Percentiles rank a stretch among this genome's conserved stretches.
phyloP scores from a whole-genome alignment of 106 monocot genomes.

The Apostasia ramifera region DNA sequence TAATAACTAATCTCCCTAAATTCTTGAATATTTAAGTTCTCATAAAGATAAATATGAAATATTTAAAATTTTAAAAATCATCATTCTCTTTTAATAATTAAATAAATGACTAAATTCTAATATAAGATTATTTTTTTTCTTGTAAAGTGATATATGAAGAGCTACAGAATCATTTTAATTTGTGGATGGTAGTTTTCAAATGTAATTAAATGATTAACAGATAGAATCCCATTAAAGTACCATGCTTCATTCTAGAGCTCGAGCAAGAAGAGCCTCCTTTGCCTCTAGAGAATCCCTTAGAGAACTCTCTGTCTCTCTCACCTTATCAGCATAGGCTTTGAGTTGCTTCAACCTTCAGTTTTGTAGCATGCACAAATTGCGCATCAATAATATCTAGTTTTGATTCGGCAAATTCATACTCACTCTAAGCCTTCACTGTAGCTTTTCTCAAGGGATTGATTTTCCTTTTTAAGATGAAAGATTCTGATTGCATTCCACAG shows the following conservation, averaged over 20 bases:
- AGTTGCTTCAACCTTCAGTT: constrained; percentile 77
- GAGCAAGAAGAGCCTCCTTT: constrained; percentile 72
- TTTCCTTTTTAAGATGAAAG: constrained; percentile 51
- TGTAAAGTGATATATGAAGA: no score
- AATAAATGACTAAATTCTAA: no score
- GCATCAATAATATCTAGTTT: constrained; percentile 66
- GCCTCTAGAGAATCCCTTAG: constrained; percentile 60
- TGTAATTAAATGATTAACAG: no score
- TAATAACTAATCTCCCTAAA: no score
- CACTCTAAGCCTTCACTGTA: constrained; percentile 37
- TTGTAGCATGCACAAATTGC: constrained; percentile 59
- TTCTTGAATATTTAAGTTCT: no score
- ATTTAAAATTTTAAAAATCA: no score
- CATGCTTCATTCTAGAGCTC: constrained; percentile 86
- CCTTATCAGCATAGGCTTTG: constrained; percentile 46
- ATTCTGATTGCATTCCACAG: constrained; percentile 83
- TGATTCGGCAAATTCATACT: constrained; percentile 64
- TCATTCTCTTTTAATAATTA: no score
- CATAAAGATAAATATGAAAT: no score
- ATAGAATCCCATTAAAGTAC: constrained; percentile 17
- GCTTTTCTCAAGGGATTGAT: constrained; percentile 38
- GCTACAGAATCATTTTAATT: no score
- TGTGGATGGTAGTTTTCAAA: no score
- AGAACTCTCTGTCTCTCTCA: constrained; percentile 41
- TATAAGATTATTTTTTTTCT: no score